Base-by-base conservation (phyloP, 768 basidiomycete genomes). In the Boletus rubescentipes region DNA sequence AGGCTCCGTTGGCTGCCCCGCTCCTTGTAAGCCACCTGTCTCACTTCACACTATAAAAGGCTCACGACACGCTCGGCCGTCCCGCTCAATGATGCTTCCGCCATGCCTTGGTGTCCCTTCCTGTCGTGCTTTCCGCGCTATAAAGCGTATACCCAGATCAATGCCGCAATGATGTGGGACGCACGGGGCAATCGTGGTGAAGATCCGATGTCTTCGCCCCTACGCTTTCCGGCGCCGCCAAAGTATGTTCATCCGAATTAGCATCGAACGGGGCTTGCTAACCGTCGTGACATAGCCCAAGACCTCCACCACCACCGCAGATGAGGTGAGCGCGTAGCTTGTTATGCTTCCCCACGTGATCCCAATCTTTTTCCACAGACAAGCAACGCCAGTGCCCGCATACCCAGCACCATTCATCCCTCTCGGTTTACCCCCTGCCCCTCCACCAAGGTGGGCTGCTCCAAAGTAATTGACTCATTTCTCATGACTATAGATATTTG, bases 81-180 rank as follows among this genome's bases (percentile, higher is more conserved):
- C 38, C 41, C 11, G 53, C 57, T 47, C 48, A 26, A 52, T 46
- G 53, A 49, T 49, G 47, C 54, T 55, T 45, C 36, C 57, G 32
- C 34, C 56, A 70, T 70, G 69, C 55, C 70, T 49, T 58, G 69
- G 55, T 70, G 69, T 54, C 67, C 70, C 18, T 15, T 62, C 40
- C 51, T 72, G 30, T 61, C 67, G 3, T 67, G 53, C 47, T 72
- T 70, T 42, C 70, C 69, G 11, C 71, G 67, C 59, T 68, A 71
- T 5, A 72, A 61, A 40, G 55, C 69, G 40, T 72, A 72, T 23
- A 72, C 64, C 7, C 65, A 72, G 38, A 53, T 70, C n/a, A 69
- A 70, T 26, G 26, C 26, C 29, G 21, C 66, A 20, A 57, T 46
- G 60, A 61, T 47, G 68, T 72, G 67, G 69, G 70, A 70, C 30